A percentile compares a stretch with the other conserved stretches of the same genome.
These are phyloP conservation scores for Ceratobasidium sp. DNA, from an alignment of 1,284 basidiomycete genomes.

Conservation along the genomic window DNA sequence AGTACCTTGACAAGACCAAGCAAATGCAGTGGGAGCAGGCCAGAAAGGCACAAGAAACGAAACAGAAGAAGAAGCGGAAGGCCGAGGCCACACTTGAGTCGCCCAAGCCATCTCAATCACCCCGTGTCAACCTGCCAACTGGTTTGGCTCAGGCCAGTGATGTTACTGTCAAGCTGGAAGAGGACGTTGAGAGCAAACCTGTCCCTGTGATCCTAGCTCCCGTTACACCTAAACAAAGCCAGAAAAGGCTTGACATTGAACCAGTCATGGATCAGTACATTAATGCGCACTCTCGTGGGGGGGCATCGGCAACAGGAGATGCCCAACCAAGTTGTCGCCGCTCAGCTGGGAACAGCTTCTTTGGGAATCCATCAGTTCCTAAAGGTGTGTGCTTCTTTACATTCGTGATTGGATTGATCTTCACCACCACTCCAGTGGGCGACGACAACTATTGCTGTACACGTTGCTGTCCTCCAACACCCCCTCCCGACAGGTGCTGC, in stretches of 20 bases:
- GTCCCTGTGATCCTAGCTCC: no score
- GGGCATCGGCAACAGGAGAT: no score
- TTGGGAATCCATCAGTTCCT: background rate
- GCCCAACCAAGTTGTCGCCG: background rate
- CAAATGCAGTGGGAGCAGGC: background rate
- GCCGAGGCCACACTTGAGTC: background rate
- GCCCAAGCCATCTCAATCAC: no score
- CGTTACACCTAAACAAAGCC: no score
- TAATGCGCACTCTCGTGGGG: background rate
- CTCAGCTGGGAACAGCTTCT: background rate
- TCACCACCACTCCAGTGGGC: conserved; percentile 3
- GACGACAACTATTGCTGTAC: background rate
- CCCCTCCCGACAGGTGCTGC: conserved; percentile 11
- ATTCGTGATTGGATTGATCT: background rate
- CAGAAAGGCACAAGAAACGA: background rate
- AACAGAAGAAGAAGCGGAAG: background rate
- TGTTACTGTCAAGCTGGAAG: no score
- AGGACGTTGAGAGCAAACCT: no score
- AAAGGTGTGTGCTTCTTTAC: background rate
- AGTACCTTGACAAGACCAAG: conserved; percentile 13
- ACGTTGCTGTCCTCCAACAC: conserved; percentile 8
- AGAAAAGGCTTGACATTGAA: background rate
- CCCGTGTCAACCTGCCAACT: no score
- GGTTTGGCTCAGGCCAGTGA: no score
- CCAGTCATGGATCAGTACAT: conserved; percentile 11